Evolutionary conservation across 108 stramenopile species (phyloP).

Genomic region (Cyclotella sp.): DNA sequence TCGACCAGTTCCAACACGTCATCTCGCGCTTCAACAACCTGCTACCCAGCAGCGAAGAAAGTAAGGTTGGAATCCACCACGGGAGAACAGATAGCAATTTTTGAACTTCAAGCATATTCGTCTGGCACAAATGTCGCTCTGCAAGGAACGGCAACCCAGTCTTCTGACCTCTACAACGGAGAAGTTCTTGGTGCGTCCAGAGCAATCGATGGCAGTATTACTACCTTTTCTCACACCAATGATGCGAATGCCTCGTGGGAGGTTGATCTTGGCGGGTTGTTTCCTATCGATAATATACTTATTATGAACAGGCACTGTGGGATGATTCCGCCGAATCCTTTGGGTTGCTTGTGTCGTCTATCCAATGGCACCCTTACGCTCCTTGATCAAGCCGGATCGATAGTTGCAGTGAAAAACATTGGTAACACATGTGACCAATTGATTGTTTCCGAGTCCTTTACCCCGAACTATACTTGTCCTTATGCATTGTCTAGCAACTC

Average conservation of each 20-base stretch:
- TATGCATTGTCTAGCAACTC: neutral
- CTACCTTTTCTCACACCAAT: neutral
- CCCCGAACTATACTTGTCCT: neutral
- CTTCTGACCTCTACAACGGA: neutral
- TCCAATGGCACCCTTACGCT: neutral
- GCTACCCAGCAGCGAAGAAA: neutral
- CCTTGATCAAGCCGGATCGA: neutral
- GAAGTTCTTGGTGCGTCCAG: neutral
- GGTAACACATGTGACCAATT: neutral
- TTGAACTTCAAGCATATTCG: neutral
- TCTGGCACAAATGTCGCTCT: neutral
- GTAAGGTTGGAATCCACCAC: conserved; percentile 3
- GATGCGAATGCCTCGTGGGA: neutral
- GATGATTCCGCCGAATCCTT: neutral
- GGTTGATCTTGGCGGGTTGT: neutral
- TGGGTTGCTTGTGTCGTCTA: conserved; percentile 9
- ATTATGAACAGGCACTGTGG: neutral
- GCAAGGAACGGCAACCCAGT: neutral
- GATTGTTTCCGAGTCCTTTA: neutral
- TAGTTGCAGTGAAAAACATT: neutral
- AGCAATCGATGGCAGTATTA: neutral
- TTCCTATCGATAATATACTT: neutral
- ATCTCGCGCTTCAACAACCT: neutral
- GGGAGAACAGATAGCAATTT: neutral
- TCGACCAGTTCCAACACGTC: neutral